Evolutionary conservation across 2,329 filamentous ascomycete genomes (phyloP).

Genomic region (Lasiodiplodia gonubiensis): DNA sequence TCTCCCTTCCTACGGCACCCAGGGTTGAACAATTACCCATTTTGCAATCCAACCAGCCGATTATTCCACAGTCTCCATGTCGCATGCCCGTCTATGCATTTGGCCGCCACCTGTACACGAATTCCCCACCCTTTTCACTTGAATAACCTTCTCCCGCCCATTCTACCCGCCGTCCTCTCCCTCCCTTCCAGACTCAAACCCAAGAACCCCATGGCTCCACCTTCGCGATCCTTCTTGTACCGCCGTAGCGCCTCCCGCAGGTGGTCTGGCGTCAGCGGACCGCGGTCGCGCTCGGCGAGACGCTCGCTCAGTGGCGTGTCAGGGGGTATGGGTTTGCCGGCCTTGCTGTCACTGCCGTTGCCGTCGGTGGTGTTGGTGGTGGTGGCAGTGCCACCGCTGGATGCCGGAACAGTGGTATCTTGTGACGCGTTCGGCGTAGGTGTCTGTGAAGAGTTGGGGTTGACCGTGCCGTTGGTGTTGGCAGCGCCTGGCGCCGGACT

Average conservation of each 20-base stretch:
- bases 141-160: conserved; percentile 54
- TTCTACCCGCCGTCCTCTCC: conserved; percentile 52
- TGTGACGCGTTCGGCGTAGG: conserved; percentile 14
- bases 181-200: conserved; percentile 56
- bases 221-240: conserved; percentile 68
- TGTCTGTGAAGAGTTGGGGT: not conserved
- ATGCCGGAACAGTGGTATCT: conserved; percentile 1
- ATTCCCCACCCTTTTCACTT: conserved; percentile 35
- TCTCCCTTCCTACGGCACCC: not conserved
- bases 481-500: conserved; percentile 5
- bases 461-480: conserved; percentile 4
- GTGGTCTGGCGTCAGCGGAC: conserved; percentile 74
- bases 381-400: conserved; percentile 2
- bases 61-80: not conserved
- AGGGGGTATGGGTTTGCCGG: conserved; percentile 7
- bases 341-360: not conserved
- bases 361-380: not conserved
- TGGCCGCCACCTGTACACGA: not conserved
- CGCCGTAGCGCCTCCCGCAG: conserved; percentile 73
- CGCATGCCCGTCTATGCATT: not conserved
- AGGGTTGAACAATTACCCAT: not conserved
- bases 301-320: conserved; percentile 24
- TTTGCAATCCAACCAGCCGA: not conserved
- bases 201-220: conserved; percentile 62
- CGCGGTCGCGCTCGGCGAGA: conserved; percentile 48